These are phyloP conservation scores for Xylaria sp. DNA, from an alignment of 2,329 filamentous ascomycete species.

Conservation along the genomic window DNA sequence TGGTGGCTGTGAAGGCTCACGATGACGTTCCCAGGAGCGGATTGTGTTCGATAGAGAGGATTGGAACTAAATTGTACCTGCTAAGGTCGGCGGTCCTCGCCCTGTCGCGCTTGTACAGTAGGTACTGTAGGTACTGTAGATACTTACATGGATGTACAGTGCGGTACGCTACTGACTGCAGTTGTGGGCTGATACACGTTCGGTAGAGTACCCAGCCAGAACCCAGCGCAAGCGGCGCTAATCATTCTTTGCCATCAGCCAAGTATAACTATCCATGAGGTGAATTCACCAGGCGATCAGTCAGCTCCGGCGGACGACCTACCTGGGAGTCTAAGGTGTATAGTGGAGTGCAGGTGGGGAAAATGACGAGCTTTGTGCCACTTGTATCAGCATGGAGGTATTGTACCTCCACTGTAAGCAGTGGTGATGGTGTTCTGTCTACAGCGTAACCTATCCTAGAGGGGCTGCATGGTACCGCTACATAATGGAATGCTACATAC, in stretches of 20 bases:
- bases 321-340: background rate
- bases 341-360: slow-evolving; percentile 2
- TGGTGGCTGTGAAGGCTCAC: slow-evolving; percentile 22
- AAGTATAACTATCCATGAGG: background rate
- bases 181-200: slow-evolving; percentile 13
- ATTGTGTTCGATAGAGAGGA: slow-evolving; percentile 25
- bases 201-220: slow-evolving; percentile 3
- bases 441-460: too few relatives aligned
- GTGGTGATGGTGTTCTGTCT: too few relatives aligned
- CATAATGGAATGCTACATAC: too few relatives aligned
- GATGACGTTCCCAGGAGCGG: slow-evolving; percentile 36
- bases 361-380: slow-evolving; percentile 1
- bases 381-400: background rate
- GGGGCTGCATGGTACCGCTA: too few relatives aligned
- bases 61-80: slow-evolving; percentile 17
- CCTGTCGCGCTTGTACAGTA: background rate
- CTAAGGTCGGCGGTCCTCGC: background rate
- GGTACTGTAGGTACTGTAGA: background rate
- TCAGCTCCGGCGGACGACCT: slow-evolving; percentile 10
- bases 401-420: too few relatives aligned
- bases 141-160: background rate
- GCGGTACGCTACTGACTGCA: background rate
- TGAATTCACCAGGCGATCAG: slow-evolving; percentile 11
- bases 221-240: slow-evolving; percentile 23
- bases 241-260: slow-evolving; percentile 4